A percentile compares a stretch with the other conserved stretches of the same genome.
phyloP scores from a whole-genome alignment of 192 early-diverging fungal genomes.

The Coemansia sp. region DNA sequence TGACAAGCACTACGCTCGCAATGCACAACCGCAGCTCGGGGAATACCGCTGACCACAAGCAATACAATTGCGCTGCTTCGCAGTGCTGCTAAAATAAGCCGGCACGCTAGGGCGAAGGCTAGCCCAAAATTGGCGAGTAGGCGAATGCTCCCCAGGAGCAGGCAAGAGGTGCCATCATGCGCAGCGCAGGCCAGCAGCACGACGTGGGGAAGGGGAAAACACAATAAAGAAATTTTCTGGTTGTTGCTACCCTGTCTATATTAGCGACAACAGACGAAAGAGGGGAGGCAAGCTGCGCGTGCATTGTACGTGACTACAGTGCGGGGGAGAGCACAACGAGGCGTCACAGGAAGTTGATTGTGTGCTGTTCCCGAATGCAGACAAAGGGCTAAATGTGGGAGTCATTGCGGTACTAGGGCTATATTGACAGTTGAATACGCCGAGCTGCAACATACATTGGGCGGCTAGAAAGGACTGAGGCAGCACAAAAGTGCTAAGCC shows the following conservation, averaged over 20 bases:
- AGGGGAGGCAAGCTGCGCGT: background rate
- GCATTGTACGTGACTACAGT: slow-evolving; percentile 9
- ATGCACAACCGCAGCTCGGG: background rate
- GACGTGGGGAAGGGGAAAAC: background rate
- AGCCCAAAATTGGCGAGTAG: background rate
- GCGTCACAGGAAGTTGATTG: slow-evolving; percentile 4
- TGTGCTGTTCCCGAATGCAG: background rate
- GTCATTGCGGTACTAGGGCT: slow-evolving; percentile 2
- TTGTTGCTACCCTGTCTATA: slow-evolving; percentile 3
- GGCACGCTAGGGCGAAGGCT: background rate
- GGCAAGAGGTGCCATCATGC: background rate
- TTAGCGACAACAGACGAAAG: background rate
- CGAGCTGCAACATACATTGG: background rate
- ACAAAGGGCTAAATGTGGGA: background rate
- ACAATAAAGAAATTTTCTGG: background rate
- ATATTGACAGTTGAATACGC: background rate
- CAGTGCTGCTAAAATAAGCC: background rate
- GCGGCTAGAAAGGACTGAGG: background rate
- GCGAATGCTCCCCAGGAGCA: background rate
- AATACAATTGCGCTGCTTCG: slow-evolving; percentile 1
- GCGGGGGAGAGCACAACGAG: slow-evolving; percentile 7
- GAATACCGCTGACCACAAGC: background rate
- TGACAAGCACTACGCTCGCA: background rate
- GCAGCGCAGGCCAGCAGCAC: background rate
- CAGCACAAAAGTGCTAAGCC: background rate